phyloP scores from a whole-genome alignment of 208 protist genomes.

The Angomonas ambiguus region DNA sequence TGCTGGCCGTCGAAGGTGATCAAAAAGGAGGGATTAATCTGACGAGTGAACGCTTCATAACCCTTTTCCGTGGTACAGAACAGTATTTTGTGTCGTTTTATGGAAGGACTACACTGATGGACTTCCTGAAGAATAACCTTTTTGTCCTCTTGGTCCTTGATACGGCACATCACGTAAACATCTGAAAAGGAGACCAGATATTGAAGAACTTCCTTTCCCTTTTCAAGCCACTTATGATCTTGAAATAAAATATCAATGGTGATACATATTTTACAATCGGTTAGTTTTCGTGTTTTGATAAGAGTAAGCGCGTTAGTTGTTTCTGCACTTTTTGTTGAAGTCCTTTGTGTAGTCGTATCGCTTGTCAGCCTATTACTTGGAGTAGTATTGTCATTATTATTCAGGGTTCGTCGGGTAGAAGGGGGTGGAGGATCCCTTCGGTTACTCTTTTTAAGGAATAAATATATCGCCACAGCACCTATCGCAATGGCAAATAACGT shows the following conservation, averaged over 20 bases:
- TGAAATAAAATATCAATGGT: constrained; percentile 65
- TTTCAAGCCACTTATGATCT: constrained; percentile 36
- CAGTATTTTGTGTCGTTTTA: constrained; percentile 72
- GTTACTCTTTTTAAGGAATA: constrained; percentile 32
- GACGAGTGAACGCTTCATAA: constrained; percentile 81
- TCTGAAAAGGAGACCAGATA: constrained; percentile 50
- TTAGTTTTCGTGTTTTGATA: constrained; percentile 41
- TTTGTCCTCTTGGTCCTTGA: constrained; percentile 43
- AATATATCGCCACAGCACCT: constrained; percentile 51
- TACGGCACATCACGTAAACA: constrained; percentile 75
- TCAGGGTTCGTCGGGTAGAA: constrained; percentile 12
- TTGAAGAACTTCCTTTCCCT: constrained; percentile 38
- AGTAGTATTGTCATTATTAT: background rate
- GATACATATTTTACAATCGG: constrained; percentile 55
- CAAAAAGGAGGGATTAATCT: constrained; percentile 66
- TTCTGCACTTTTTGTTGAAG: too few species aligned
- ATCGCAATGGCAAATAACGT: constrained; percentile 43
- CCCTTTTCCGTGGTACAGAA: constrained; percentile 80
- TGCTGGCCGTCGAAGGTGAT: constrained; percentile 48
- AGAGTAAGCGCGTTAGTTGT: constrained; percentile 20
- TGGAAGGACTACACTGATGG: constrained; percentile 25
- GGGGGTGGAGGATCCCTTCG: constrained; percentile 10
- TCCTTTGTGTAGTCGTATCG: constrained; percentile 11
- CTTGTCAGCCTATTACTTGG: background rate
- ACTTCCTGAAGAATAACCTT: constrained; percentile 37